Conservation (phyloP, 2,329 filamentous ascomycete species). For the Fusarium secorum region DNA sequence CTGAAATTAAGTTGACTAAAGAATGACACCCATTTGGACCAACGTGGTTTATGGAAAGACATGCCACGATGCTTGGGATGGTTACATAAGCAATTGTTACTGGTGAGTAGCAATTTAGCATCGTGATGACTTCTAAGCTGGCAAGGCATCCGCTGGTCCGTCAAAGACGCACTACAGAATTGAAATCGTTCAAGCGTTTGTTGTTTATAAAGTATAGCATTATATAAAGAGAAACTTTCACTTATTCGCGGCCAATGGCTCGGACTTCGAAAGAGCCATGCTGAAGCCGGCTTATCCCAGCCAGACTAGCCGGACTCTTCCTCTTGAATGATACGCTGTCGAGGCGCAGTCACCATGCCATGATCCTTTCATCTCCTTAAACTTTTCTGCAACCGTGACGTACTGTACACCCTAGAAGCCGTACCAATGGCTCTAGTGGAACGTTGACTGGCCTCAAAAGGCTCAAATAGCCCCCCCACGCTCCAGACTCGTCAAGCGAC, state of each 20-base stretch:
- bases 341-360: constrained; percentile 21
- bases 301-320: background rate
- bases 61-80: constrained; percentile 20
- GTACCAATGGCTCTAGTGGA: background rate
- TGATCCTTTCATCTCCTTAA: background rate
- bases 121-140: background rate
- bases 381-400: constrained; percentile 5
- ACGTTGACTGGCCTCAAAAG: constrained; percentile 13
- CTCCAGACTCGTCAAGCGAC: constrained; percentile 10
- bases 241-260: background rate
- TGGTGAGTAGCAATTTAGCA: background rate
- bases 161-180: background rate
- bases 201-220: background rate
- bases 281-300: background rate
- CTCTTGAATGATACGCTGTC: constrained; percentile 17
- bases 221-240: background rate
- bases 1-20: background rate
- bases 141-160: background rate
- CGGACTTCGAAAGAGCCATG: background rate
- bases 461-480: constrained; percentile 31
- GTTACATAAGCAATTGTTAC: constrained; percentile 19
- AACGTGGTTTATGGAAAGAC: constrained; percentile 4
- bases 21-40: background rate
- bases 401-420: background rate
- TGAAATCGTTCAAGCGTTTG: background rate